Evolutionary conservation across 768 basidiomycete genomes (phyloP), one percentile per base, ranked within the genome.

Genomic region (Leccinum disarticulatum): DNA sequence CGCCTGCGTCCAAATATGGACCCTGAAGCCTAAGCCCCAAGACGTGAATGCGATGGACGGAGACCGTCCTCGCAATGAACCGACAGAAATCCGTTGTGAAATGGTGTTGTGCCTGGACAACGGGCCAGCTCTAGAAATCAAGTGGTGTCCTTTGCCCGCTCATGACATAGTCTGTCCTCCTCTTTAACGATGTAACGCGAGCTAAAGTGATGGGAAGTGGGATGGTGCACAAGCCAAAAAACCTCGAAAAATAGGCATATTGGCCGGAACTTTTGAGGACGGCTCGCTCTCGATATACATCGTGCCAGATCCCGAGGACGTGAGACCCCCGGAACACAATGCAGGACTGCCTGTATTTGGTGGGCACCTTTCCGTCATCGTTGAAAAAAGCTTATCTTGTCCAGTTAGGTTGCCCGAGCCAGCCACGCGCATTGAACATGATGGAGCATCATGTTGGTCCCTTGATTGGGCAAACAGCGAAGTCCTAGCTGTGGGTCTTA

Each of bases 391-490:
- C 57, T 55, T 33, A 58, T 43, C 47, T 54, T 14, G 46, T 27
- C 13, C 13, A 91, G 88, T 90, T 10, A 79, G 77, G 56, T 56
- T 88, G 13, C 73, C 83, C 0, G 77, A 87, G 51, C 92, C 95
- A 0, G 68, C 90, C 3, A 53, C 95, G 6, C 82, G 85, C 10
- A 83, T 98, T 2, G 85, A 90, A 64, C 74, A 93, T 2, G 86
- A 88, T 56, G 90, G 93, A 47, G 82, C 91, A 0, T 77, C 80
- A n/a, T 89, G 87, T 68, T 89, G 84, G 82, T 81, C 84, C 15
- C 79, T 97, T 55, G 94, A 97, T 64, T 98, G 95, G 95, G 90
- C 87, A 0, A 93, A 92, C 62, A 91, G 92, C 62, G 87, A 90
- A 58, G 66, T 87, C 11, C 72, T 99, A 7, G 93, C 92, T 0